Conservation (phyloP, 2,329 filamentous ascomycete species). For the Amauroascus niger region DNA sequence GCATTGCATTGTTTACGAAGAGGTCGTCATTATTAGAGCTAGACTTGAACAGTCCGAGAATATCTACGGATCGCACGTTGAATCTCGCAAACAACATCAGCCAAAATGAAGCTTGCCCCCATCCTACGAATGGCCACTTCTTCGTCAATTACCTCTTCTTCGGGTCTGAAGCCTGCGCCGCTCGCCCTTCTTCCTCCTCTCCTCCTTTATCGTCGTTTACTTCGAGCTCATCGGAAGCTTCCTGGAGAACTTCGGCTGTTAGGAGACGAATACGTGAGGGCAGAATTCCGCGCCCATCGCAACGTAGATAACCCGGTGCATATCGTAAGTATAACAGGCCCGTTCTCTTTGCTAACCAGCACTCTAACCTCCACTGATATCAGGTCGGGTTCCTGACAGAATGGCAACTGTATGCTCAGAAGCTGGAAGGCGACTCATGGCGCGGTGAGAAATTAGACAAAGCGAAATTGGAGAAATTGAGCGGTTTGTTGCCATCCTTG, state of each 20-base stretch:
- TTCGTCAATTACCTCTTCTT: slow-evolving; percentile 32
- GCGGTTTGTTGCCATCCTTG: slow-evolving; percentile 50
- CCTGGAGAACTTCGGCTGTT: slow-evolving; percentile 64
- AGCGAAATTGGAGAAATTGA: slow-evolving; percentile 84
- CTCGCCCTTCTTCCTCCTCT: slow-evolving; percentile 76
- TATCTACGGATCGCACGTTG: background rate
- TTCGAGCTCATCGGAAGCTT: slow-evolving; percentile 77
- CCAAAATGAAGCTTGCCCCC: slow-evolving; percentile 28
- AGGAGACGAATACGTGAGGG: slow-evolving; percentile 87
- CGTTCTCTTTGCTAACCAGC: background rate
- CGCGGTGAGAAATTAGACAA: slow-evolving; percentile 73
- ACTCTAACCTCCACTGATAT: background rate
- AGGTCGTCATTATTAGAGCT: background rate
- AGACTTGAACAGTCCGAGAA: background rate
- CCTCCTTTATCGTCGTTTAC: slow-evolving; percentile 74
- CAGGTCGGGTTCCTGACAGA: slow-evolving; percentile 92
- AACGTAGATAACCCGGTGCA: slow-evolving; percentile 84
- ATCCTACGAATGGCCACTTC: slow-evolving; percentile 36
- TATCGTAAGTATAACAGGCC: slow-evolving; percentile 54
- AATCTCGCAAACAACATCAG: background rate
- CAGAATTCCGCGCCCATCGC: slow-evolving; percentile 77
- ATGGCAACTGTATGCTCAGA: slow-evolving; percentile 92
- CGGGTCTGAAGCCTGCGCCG: slow-evolving; percentile 38
- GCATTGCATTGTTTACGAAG: background rate
- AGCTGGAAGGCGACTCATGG: slow-evolving; percentile 81